phyloP scores from a whole-genome alignment of 1,284 basidiomycete species.

The Cutaneotrichosporon cavernicola region DNA sequence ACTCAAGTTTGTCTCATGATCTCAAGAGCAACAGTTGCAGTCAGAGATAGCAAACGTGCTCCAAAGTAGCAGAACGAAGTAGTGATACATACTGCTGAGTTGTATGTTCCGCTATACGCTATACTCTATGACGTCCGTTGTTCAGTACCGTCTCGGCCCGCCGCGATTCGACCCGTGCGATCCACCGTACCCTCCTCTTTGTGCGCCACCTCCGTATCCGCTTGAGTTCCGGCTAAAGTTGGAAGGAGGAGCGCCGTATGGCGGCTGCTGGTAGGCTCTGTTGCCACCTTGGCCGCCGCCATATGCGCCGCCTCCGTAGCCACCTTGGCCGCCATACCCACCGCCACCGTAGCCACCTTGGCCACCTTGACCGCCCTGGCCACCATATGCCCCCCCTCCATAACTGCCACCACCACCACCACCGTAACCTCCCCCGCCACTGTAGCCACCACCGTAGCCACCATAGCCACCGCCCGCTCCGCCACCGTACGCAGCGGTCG shows the following conservation, averaged over 20 bases:
- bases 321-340: not conserved
- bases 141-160: not conserved
- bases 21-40: too few species aligned
- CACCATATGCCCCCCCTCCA: not conserved
- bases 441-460: not conserved
- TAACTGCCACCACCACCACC: constrained; percentile 10
- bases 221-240: constrained; percentile 7
- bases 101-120: not conserved
- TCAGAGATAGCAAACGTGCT: too few species aligned
- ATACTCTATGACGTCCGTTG: not conserved
- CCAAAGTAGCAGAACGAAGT: not conserved
- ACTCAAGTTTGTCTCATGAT: too few species aligned
- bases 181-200: constrained; percentile 7
- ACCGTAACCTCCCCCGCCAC: constrained; percentile 3
- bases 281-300: constrained; percentile 45
- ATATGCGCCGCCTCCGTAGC: constrained; percentile 31
- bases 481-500: constrained; percentile 14
- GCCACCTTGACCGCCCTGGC: not conserved
- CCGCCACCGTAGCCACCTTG: constrained; percentile 2
- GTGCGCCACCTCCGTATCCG: constrained; percentile 7
- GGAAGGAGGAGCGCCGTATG: constrained; percentile 5
- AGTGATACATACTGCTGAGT: constrained; percentile 2
- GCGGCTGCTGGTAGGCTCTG: constrained; percentile 24
- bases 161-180: not conserved
- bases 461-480: constrained; percentile 15